Percentiles rank a stretch among this genome's conserved stretches.
These are phyloP conservation scores for Neurospora sp. DNA, from an alignment of 495 filamentous ascomycete genomes.

Conservation along the genomic window DNA sequence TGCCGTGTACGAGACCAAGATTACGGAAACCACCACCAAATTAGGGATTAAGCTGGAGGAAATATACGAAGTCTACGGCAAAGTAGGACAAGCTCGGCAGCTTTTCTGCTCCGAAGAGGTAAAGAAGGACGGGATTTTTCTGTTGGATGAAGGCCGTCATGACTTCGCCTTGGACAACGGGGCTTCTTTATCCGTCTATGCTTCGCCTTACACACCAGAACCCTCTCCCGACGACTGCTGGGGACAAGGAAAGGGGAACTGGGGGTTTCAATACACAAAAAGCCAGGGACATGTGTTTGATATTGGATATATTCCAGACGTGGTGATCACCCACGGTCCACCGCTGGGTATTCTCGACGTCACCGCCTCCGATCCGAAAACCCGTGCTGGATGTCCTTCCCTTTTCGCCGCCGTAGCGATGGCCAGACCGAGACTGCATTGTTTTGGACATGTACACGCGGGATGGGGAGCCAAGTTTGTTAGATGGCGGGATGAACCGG, in stretches of 20 bases:
- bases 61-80: background rate
- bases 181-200: slow-evolving; percentile 53
- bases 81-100: background rate
- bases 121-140: background rate
- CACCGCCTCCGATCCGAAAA: background rate
- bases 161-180: slow-evolving; percentile 46
- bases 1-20: background rate
- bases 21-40: background rate
- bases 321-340: background rate
- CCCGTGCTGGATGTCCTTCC: background rate
- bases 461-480: background rate
- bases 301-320: background rate
- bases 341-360: background rate
- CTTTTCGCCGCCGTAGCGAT: background rate
- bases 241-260: background rate
- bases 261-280: slow-evolving; percentile 7
- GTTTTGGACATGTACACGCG: background rate
- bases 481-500: background rate
- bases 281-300: background rate
- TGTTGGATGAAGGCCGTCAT: background rate
- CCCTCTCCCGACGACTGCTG: slow-evolving; percentile 37
- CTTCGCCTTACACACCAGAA: slow-evolving; percentile 59
- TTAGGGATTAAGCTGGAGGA: background rate
- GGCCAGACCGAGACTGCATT: background rate
- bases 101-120: background rate